Percentiles rank a stretch among this genome's conserved stretches.
These are phyloP conservation scores for Ramalina intermedia DNA, from an alignment of 495 filamentous ascomycete genomes.

Conservation along the genomic window DNA sequence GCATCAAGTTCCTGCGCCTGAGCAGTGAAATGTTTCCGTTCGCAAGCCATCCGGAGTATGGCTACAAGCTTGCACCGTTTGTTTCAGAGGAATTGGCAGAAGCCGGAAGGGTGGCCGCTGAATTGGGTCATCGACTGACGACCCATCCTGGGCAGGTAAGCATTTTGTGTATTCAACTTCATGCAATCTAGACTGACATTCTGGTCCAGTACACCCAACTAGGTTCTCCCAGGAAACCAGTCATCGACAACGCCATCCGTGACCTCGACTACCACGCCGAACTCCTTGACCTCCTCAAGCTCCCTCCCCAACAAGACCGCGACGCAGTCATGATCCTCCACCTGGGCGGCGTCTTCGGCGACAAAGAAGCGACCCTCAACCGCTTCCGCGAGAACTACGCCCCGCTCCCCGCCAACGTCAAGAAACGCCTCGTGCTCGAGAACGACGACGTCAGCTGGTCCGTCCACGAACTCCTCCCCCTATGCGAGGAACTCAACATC, in stretches of 20 bases:
- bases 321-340: constrained; percentile 93
- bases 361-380: constrained; percentile 68
- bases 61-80: constrained; percentile 78
- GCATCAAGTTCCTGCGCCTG: constrained; percentile 83
- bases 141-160: constrained; percentile 74
- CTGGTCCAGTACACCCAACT: constrained; percentile 62
- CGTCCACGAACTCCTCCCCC: constrained; percentile 79
- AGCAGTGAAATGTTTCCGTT: constrained; percentile 97
- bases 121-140: constrained; percentile 73
- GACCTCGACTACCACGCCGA: constrained; percentile 89
- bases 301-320: constrained; percentile 66
- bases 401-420: constrained; percentile 47
- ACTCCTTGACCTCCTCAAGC: constrained; percentile 59
- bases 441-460: constrained; percentile 89
- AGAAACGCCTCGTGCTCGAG: constrained; percentile 74
- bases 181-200: constrained; percentile 4
- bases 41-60: constrained; percentile 74
- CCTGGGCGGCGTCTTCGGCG: constrained; percentile 84
- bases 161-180: not conserved
- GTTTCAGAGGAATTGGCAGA: constrained; percentile 64
- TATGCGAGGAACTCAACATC: constrained; percentile 88
- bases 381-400: constrained; percentile 72
- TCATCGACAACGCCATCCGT: constrained; percentile 59
- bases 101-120: constrained; percentile 61
- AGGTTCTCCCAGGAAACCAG: constrained; percentile 59